Evolutionary conservation across 345 rosid genomes (phyloP).

Genomic region (Mallotus nudiflorus): DNA sequence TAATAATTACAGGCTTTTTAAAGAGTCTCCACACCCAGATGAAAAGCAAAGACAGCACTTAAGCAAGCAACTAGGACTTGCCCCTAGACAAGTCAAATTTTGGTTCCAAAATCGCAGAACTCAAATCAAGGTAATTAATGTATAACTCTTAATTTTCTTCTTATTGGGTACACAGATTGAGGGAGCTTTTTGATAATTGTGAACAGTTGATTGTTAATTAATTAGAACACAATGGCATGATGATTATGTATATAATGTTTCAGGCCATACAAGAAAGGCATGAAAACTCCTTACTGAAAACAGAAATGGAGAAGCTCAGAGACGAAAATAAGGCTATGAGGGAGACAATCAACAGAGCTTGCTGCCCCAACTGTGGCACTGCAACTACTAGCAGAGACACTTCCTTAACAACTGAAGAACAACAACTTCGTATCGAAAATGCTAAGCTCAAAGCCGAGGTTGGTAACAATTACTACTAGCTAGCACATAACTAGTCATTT

Average conservation of each 20-base stretch:
- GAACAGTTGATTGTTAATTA: not conserved
- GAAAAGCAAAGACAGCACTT: conserved; percentile 96
- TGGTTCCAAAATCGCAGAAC: conserved; percentile 99
- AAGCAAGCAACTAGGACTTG: conserved; percentile 91
- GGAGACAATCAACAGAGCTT: conserved; percentile 65
- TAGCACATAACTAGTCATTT: no score
- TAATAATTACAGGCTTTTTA: conserved; percentile 59
- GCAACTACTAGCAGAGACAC: conserved; percentile 52
- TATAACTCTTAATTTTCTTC: not conserved
- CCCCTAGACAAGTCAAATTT: conserved; percentile 97
- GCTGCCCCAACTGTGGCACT: conserved; percentile 84
- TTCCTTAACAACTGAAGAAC: conserved; percentile 54
- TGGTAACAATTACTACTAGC: no score
- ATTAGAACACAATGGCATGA: not conserved
- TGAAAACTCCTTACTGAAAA: conserved; percentile 78
- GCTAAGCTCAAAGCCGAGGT: conserved; percentile 90
- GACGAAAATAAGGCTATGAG: conserved; percentile 91
- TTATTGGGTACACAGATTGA: not conserved
- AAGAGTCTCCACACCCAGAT: conserved; percentile 98
- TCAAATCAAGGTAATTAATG: conserved; percentile 68
- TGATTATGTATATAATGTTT: not conserved
- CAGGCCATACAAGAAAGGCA: conserved; percentile 98
- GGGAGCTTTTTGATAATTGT: no score
- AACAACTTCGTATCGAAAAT: conserved; percentile 76
- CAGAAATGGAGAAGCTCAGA: conserved; percentile 81